Conservation (phyloP, 306 rosid species). For the Casuarina glauca region DNA sequence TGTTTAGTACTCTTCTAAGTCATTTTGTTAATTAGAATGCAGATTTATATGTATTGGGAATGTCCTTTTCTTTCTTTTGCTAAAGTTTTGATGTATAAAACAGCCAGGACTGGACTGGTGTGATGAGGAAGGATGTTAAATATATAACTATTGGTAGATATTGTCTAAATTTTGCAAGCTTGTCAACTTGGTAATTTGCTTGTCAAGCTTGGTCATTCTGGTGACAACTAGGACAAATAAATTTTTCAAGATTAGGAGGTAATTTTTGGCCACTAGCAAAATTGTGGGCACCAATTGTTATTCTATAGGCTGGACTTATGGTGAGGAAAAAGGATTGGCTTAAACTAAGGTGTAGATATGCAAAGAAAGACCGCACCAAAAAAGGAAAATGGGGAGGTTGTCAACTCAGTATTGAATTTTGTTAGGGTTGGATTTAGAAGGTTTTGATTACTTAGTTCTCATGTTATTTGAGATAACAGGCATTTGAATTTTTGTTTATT, state of each 20-base stretch:
- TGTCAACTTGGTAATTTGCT: slow-evolving; percentile 1
- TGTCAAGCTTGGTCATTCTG: neutral
- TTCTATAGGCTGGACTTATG: neutral
- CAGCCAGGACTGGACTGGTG: slow-evolving; percentile 1
- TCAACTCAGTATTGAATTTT: neutral
- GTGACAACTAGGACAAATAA: neutral
- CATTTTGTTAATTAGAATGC: neutral
- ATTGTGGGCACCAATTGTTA: neutral
- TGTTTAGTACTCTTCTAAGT: slow-evolving; percentile 1
- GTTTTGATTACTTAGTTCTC: neutral
- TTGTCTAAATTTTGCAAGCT: slow-evolving; percentile 2
- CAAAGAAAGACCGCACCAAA: neutral
- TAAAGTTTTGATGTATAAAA: slow-evolving; percentile 7
- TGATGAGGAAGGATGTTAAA: neutral
- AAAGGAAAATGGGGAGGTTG: neutral
- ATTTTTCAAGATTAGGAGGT: neutral
- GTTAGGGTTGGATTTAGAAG: neutral
- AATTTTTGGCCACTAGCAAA: neutral
- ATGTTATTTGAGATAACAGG: neutral
- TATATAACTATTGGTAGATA: neutral
- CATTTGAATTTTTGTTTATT: neutral
- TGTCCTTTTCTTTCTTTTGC: slow-evolving; percentile 1
- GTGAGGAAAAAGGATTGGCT: neutral
- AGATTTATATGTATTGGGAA: neutral
- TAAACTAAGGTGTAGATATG: neutral